A percentile compares a stretch with the other conserved stretches of the same genome.
These are phyloP conservation scores for Tylopilus balloui DNA, from an alignment of 768 basidiomycete species.

Conservation along the genomic window DNA sequence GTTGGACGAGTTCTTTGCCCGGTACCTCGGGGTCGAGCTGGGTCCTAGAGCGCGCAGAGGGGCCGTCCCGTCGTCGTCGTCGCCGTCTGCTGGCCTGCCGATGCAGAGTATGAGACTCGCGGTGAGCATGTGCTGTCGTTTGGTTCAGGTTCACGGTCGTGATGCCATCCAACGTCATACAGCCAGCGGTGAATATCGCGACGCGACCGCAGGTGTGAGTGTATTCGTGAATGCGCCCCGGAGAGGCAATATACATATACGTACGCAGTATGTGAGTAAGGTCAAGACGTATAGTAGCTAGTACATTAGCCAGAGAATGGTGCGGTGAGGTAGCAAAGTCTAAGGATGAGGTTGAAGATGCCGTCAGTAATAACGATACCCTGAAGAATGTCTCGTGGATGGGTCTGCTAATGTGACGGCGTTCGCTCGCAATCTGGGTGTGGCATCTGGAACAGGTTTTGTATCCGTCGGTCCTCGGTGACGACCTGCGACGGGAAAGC, in stretches of 20 bases:
- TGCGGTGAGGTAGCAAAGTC: slow-evolving; percentile 11
- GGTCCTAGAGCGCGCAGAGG: slow-evolving; percentile 4
- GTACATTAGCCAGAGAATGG: slow-evolving; percentile 16
- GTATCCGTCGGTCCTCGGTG: slow-evolving; percentile 35
- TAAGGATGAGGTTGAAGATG: slow-evolving; percentile 9
- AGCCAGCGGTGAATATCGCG: slow-evolving; percentile 22
- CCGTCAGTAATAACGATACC: background rate
- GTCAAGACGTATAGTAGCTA: slow-evolving; percentile 3
- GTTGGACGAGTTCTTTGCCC: slow-evolving; percentile 78
- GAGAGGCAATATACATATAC: slow-evolving; percentile 7
- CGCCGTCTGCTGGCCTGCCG: too few relatives aligned
- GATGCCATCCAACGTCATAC: background rate
- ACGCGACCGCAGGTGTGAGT: slow-evolving; percentile 18
- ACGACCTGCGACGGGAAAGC: slow-evolving; percentile 21
- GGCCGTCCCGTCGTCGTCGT: background rate
- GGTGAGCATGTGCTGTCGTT: slow-evolving; percentile 14
- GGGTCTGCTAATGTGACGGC: slow-evolving; percentile 11
- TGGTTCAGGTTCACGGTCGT: background rate
- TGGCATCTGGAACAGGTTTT: slow-evolving; percentile 33
- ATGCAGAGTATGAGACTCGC: slow-evolving; percentile 3
- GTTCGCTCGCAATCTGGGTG: slow-evolving; percentile 31
- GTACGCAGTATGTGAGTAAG: slow-evolving; percentile 14
- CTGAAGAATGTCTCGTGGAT: background rate
- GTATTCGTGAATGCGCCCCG: slow-evolving; percentile 1
- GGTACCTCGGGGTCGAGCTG: slow-evolving; percentile 32